Conservation (phyloP, 345 rosid genomes). For the Acer negundo region DNA sequence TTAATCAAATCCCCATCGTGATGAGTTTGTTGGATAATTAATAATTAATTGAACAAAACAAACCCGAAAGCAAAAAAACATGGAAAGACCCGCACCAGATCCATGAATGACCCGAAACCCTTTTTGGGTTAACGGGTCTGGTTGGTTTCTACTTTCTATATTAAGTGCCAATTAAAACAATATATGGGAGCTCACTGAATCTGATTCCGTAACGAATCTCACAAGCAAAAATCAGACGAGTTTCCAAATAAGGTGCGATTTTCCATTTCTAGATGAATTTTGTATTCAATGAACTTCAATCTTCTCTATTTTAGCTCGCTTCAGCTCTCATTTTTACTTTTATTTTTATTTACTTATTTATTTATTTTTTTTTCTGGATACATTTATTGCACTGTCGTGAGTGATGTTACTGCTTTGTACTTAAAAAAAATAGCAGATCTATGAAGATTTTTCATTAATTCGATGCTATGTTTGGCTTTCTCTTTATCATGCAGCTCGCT, state of each 20-base stretch:
- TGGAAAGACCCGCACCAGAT: background rate
- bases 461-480: background rate
- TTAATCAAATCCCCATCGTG: too few species aligned
- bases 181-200: background rate
- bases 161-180: background rate
- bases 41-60: too few species aligned
- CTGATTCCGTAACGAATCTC: background rate
- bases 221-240: background rate
- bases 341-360: too few species aligned
- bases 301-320: background rate
- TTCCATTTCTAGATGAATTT: background rate
- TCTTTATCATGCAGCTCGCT: background rate
- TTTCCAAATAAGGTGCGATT: constrained; percentile 8
- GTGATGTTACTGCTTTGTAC: background rate
- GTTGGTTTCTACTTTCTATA: background rate
- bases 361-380: background rate
- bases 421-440: background rate
- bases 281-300: background rate
- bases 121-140: background rate
- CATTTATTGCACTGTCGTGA: background rate
- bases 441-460: background rate
- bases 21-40: too few species aligned
- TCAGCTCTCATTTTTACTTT: background rate
- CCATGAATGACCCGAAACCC: background rate
- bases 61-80: background rate